Base-by-base conservation (phyloP, 257 asterid species). In the Rauvolfia tetraphylla region DNA sequence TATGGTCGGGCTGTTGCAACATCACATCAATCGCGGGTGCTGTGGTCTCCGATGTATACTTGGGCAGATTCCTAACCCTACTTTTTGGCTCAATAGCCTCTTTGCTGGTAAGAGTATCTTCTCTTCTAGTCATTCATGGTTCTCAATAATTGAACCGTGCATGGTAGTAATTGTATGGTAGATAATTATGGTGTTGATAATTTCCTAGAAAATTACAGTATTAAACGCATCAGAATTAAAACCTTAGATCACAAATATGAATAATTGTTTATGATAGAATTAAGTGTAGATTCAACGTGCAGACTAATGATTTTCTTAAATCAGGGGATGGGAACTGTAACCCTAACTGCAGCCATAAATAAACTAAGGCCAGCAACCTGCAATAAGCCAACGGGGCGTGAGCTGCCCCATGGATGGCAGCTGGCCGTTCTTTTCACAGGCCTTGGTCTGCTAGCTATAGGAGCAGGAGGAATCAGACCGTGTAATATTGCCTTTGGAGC, bases 401-500 rank as follows among this genome's bases (percentile, higher is more conserved):
- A 31, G 6, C 78, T 80, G 25, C 96, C 98, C 69, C 79, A 86
- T 5, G 71, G 71, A 42, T 87, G 91, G 96, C 98, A 91, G 79
- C 92, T 91, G 0, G 84, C 81, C 0, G 76, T 84, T 76, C 89
- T 93, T 58, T 86, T 82, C 82, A 22, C 75, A 1, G 85, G 88
- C 72, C 92, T 93, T 9, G 89, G 87, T 2, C 76, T 93, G 8
- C 81, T 91, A n/a, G 87, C 96, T 0, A 2, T 87, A 25, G 98
- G 98, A 4, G 93, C 98, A 0, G 98, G 97, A 1, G 92, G 96
- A 2, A 85, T 93, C 33, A 72, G 96, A 61, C 95, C 98, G 1
- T 93, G 98, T 81, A 93, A 91, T 91, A 90, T 91, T 17, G 97
- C 98, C 65, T 93, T 93, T 48, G 98, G 98, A 0, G 95, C 98